Percentiles rank a stretch among this genome's conserved stretches.
phyloP scores from a whole-genome alignment of 306 rosid genomes.

The Vigna nakashimae region DNA sequence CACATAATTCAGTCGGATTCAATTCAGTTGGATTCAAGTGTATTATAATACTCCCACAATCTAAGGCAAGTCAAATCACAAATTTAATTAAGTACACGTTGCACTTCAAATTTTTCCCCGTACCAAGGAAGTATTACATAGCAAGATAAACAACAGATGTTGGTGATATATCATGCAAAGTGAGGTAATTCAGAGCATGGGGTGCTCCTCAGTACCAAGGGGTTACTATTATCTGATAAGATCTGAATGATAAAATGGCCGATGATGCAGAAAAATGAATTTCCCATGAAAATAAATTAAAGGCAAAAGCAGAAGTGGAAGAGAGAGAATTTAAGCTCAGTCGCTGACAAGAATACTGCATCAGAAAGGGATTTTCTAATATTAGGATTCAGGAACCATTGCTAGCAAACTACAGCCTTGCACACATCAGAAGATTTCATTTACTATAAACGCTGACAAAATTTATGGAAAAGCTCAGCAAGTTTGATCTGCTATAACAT shows the following conservation, averaged over 20 bases:
- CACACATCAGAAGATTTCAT: constrained; percentile 19
- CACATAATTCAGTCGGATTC: constrained; percentile 16
- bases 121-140: constrained; percentile 30
- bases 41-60: constrained; percentile 2
- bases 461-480: constrained; percentile 7
- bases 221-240: not conserved
- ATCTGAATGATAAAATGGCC: constrained; percentile 5
- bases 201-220: not conserved
- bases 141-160: constrained; percentile 30
- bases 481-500: not conserved
- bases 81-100: not conserved
- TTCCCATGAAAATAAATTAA: constrained; percentile 11
- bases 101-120: constrained; percentile 13
- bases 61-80: not conserved
- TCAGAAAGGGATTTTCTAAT: constrained; percentile 25
- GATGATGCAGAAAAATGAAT: not conserved
- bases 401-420: constrained; percentile 15
- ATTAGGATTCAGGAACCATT: constrained; percentile 10
- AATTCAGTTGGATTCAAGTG: constrained; percentile 1
- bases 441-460: not conserved
- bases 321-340: constrained; percentile 29
- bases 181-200: constrained; percentile 27
- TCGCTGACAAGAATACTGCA: constrained; percentile 2
- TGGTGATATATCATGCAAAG: constrained; percentile 26
- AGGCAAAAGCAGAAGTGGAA: not conserved